Base-by-base conservation (phyloP, 768 basidiomycete genomes). In the Kwoniella heveanensis region DNA sequence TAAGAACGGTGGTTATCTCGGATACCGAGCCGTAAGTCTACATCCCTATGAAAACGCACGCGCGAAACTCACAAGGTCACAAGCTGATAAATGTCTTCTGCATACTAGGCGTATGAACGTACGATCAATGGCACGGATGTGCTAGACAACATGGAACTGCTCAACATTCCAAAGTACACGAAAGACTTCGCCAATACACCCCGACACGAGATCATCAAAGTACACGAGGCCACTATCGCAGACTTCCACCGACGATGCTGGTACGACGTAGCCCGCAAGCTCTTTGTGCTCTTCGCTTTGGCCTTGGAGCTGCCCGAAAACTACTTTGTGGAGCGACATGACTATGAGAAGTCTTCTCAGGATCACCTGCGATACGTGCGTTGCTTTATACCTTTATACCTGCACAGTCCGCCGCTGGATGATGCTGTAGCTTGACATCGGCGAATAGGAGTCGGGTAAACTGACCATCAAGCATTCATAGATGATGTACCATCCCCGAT, bases 401-500 rank as follows among this genome's bases (percentile, higher is more conserved):
- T 17, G 21, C 12, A n/a, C n/a, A n/a, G n/a, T n/a, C n/a, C n/a
- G n/a, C n/a, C n/a, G n/a, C n/a, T n/a, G n/a, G n/a, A n/a, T n/a
- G n/a, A n/a, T n/a, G n/a, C n/a, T n/a, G n/a, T n/a, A n/a, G n/a
- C n/a, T n/a, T n/a, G n/a, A n/a, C 27, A 36, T 17, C 24, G 22
- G 36, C n/a, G n/a, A n/a, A n/a, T n/a, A 25, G 46, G 47, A 25
- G 9, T 36, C 12, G 12, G n/a, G n/a, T 22, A 17, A 24, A 24
- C 15, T 30, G 58, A 29, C 37, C 12, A 26, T 17, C 7, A 19
- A 25, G 15, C 26, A 15, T 15, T n/a, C 85, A n/a, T 29, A 67
- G 74, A 87, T 87, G 86, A 87, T 88, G 80, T 88, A 88, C 62
- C 77, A 80, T 46, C 69, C 69, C 26, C 54, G 69, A 37, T 60